Evolutionary conservation across 495 filamentous ascomycete genomes (phyloP).

Genomic region (Trypethelium eluteriae): DNA sequence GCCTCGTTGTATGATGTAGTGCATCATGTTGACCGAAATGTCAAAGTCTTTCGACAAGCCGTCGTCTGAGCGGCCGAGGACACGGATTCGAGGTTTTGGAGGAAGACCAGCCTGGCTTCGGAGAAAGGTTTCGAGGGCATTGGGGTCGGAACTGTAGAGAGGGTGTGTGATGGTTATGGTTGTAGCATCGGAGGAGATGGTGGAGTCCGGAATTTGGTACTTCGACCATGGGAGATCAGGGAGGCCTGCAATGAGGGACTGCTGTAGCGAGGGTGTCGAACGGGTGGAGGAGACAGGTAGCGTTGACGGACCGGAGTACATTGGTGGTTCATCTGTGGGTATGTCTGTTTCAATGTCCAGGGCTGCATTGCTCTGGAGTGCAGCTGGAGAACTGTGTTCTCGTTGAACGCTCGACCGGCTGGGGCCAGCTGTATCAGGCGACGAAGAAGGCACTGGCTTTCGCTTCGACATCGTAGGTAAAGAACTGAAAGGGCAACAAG

Average conservation of each 20-base stretch:
- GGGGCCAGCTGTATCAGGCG: background rate
- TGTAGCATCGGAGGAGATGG: conserved; percentile 42
- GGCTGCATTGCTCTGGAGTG: background rate
- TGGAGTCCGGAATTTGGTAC: conserved; percentile 43
- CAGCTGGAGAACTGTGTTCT: background rate
- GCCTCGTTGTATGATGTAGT: conserved; percentile 39
- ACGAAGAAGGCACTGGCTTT: background rate
- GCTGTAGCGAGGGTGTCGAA: background rate
- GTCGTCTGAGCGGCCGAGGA: conserved; percentile 34
- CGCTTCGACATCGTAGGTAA: background rate
- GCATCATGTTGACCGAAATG: conserved; percentile 48
- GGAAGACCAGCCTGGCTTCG: conserved; percentile 43
- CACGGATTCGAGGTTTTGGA: conserved; percentile 45
- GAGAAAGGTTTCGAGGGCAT: conserved; percentile 40
- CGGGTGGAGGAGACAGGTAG: background rate
- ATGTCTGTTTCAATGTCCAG: background rate
- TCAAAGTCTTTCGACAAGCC: conserved; percentile 40
- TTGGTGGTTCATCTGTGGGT: background rate
- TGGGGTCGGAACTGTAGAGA: conserved; percentile 37
- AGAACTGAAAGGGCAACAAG: background rate
- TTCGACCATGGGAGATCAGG: conserved; percentile 45
- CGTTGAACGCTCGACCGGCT: background rate
- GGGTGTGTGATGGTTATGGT: conserved; percentile 39
- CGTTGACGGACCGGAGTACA: background rate
- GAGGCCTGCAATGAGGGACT: conserved; percentile 28